Conservation (phyloP, 2,329 filamentous ascomycete species). For the Fusarium scirpi region DNA sequence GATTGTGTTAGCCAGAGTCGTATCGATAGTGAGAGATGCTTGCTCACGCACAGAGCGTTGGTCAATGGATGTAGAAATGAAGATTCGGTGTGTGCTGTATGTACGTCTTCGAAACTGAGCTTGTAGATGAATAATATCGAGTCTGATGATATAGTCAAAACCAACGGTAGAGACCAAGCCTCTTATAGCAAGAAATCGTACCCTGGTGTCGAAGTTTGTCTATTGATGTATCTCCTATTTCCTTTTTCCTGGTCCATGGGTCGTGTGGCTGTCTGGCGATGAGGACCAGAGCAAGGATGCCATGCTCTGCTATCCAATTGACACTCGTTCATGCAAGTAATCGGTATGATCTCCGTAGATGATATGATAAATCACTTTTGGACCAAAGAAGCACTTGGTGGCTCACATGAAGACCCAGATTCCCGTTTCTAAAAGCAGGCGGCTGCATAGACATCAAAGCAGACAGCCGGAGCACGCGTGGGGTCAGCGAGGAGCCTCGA, state of each 20-base stretch:
- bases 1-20: background rate
- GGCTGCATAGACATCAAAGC: conserved; percentile 37
- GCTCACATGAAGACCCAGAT: conserved; percentile 5
- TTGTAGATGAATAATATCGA: background rate
- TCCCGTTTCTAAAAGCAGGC: conserved; percentile 32
- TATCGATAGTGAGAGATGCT: background rate
- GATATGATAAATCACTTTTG: conserved; percentile 21
- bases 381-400: conserved; percentile 8
- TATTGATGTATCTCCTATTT: background rate
- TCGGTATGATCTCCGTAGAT: conserved; percentile 1
- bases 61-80: background rate
- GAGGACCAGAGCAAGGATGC: conserved; percentile 7
- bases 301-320: conserved; percentile 15
- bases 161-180: background rate
- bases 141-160: background rate
- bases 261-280: conserved; percentile 13
- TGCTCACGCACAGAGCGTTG: conserved; percentile 7
- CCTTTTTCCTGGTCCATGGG: conserved; percentile 4
- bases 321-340: conserved; percentile 17
- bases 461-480: conserved; percentile 33
- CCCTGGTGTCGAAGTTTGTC: background rate
- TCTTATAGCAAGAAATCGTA: conserved; percentile 26
- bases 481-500: conserved; percentile 17
- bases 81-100: background rate
- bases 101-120: background rate